phyloP scores from a whole-genome alignment of 179 eudicot genomes.

The Amaranthus tricolor region DNA sequence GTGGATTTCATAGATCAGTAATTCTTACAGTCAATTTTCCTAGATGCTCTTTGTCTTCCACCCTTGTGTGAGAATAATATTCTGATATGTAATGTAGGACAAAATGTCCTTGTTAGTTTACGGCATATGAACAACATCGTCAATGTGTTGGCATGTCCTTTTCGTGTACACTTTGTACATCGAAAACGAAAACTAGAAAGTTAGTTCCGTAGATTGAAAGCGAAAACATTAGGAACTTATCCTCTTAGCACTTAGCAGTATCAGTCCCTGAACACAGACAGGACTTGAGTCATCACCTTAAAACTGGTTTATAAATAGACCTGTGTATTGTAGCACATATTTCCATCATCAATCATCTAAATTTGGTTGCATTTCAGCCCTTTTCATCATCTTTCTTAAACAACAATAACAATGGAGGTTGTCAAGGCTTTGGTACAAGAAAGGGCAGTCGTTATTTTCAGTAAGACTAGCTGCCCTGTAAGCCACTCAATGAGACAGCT shows the following conservation, averaged over 20 bases:
- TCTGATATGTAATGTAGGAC: neutral
- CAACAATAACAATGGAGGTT: slow-evolving; percentile 26
- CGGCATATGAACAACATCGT: slow-evolving; percentile 6
- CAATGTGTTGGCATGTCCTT: slow-evolving; percentile 12
- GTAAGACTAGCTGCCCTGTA: slow-evolving; percentile 56
- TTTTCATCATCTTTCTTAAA: neutral
- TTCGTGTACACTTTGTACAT: slow-evolving; percentile 14
- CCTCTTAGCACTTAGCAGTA: neutral
- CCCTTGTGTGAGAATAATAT: neutral
- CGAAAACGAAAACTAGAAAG: slow-evolving; percentile 3
- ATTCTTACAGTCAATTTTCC: slow-evolving; percentile 10
- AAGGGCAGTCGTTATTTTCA: slow-evolving; percentile 59
- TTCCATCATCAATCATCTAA: neutral
- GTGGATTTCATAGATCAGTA: slow-evolving; percentile 8
- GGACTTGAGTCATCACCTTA: neutral
- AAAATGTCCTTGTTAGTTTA: slow-evolving; percentile 10
- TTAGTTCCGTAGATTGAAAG: neutral
- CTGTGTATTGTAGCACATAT: neutral
- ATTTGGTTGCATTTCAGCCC: neutral
- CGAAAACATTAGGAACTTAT: slow-evolving; percentile 8
- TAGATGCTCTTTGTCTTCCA: slow-evolving; percentile 4
- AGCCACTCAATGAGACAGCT: slow-evolving; percentile 47
- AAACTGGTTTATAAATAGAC: slow-evolving; percentile 20
- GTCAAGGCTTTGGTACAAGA: slow-evolving; percentile 34
- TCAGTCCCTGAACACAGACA: slow-evolving; percentile 3